phyloP scores from a whole-genome alignment of 495 filamentous ascomycete species.

The Neurospora sp. region DNA sequence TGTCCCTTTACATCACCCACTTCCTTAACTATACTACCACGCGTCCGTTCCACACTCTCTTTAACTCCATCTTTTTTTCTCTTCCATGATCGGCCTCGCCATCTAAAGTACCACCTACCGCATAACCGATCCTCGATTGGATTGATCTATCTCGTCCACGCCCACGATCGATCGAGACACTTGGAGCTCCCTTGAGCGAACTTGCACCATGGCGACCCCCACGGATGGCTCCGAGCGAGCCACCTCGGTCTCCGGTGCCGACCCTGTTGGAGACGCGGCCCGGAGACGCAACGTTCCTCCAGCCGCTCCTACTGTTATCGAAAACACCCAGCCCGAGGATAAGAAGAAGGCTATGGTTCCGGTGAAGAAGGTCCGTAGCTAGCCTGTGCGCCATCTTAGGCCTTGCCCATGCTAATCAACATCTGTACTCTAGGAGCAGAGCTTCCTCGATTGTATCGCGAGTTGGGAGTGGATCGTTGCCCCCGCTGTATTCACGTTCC shows the following conservation, averaged over 20 bases:
- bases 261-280: slow-evolving; percentile 50
- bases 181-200: background rate
- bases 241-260: slow-evolving; percentile 55
- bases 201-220: slow-evolving; percentile 31
- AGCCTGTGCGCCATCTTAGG: background rate
- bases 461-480: slow-evolving; percentile 81
- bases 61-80: slow-evolving; percentile 11
- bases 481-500: slow-evolving; percentile 75
- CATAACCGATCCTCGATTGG: slow-evolving; percentile 4
- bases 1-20: slow-evolving; percentile 7
- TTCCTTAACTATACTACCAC: slow-evolving; percentile 3
- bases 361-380: slow-evolving; percentile 43
- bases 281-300: slow-evolving; percentile 64
- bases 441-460: slow-evolving; percentile 55
- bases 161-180: background rate
- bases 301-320: slow-evolving; percentile 26
- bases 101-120: slow-evolving; percentile 4
- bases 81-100: slow-evolving; percentile 15
- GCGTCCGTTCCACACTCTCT: slow-evolving; percentile 16
- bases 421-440: slow-evolving; percentile 28
- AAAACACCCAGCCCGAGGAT: slow-evolving; percentile 41
- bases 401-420: slow-evolving; percentile 4
- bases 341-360: slow-evolving; percentile 47
- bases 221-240: slow-evolving; percentile 29
- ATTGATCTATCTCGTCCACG: slow-evolving; percentile 1